These are phyloP conservation scores for Rhizophora mangle DNA, from an alignment of 345 rosid species.

Conservation along the genomic window DNA sequence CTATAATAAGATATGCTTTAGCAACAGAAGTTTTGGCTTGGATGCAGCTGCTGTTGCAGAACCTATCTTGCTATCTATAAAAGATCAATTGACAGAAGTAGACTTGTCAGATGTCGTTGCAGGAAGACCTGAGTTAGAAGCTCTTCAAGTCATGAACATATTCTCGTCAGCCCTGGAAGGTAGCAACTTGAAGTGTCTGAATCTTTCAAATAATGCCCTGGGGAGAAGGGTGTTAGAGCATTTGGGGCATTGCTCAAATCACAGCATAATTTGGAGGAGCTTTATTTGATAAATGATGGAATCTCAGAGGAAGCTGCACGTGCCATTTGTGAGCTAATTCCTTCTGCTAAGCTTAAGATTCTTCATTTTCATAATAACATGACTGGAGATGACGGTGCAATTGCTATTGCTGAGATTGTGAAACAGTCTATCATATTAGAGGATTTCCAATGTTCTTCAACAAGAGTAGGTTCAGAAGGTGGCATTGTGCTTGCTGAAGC, in stretches of 20 bases:
- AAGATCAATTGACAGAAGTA: constrained; percentile 69
- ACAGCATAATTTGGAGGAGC: constrained; percentile 67
- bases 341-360: constrained; percentile 70
- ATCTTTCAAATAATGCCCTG: constrained; percentile 86
- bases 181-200: constrained; percentile 55
- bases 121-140: constrained; percentile 84
- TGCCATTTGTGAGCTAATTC: constrained; percentile 71
- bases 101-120: constrained; percentile 91
- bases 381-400: constrained; percentile 92
- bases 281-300: constrained; percentile 84
- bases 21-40: constrained; percentile 83
- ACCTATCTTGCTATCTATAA: constrained; percentile 65
- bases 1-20: constrained; percentile 82
- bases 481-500: constrained; percentile 75
- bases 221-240: constrained; percentile 90
- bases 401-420: constrained; percentile 73
- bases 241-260: constrained; percentile 69
- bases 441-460: constrained; percentile 84
- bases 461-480: constrained; percentile 77
- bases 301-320: constrained; percentile 90
- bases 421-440: constrained; percentile 57
- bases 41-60: constrained; percentile 78
- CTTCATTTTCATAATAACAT: constrained; percentile 91
- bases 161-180: constrained; percentile 78
- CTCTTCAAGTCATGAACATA: constrained; percentile 80